Evolutionary conservation across 352 stramenopile genomes (phyloP).

Genomic region (Pythium insidiosum): DNA sequence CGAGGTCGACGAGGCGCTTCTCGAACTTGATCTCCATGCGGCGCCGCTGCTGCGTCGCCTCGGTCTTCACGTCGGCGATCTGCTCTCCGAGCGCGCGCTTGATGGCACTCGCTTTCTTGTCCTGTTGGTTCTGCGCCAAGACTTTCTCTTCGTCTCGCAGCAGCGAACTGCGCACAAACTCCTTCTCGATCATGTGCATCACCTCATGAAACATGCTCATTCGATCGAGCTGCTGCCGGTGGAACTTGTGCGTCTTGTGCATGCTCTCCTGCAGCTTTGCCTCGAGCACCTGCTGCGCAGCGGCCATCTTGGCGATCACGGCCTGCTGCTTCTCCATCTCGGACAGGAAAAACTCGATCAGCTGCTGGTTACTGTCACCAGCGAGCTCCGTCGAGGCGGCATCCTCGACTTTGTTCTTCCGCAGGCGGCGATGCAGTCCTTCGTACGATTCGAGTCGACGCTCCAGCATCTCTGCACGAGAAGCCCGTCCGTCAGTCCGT

Average conservation of each 20-base stretch:
- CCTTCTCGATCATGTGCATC: constrained; percentile 28
- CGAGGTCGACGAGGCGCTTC: constrained; percentile 28
- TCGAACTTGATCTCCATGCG: constrained; percentile 28
- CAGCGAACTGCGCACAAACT: constrained; percentile 22
- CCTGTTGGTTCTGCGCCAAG: constrained; percentile 17
- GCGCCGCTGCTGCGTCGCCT: constrained; percentile 14
- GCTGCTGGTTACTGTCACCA: constrained; percentile 17
- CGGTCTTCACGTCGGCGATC: constrained; percentile 15
- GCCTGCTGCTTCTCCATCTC: constrained; percentile 40
- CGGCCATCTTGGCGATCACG: constrained; percentile 18
- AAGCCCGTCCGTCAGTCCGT: too few species aligned
- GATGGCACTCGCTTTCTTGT: constrained; percentile 21
- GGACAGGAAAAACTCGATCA: constrained; percentile 36
- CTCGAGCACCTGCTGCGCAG: constrained; percentile 18
- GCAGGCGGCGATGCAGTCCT: constrained; percentile 10
- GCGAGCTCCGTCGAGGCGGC: neutral
- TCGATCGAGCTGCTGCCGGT: constrained; percentile 20
- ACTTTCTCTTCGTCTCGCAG: constrained; percentile 27
- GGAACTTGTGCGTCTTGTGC: constrained; percentile 17
- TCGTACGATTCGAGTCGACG: constrained; percentile 25
- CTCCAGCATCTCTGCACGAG: constrained; percentile 24
- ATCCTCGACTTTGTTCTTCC: constrained; percentile 4
- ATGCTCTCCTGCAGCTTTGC: constrained; percentile 17
- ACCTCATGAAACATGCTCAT: constrained; percentile 28
- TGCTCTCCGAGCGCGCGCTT: constrained; percentile 16